phyloP scores from a whole-genome alignment of 2,329 filamentous ascomycete species.

The Lasiodiplodia hormozganensis region DNA sequence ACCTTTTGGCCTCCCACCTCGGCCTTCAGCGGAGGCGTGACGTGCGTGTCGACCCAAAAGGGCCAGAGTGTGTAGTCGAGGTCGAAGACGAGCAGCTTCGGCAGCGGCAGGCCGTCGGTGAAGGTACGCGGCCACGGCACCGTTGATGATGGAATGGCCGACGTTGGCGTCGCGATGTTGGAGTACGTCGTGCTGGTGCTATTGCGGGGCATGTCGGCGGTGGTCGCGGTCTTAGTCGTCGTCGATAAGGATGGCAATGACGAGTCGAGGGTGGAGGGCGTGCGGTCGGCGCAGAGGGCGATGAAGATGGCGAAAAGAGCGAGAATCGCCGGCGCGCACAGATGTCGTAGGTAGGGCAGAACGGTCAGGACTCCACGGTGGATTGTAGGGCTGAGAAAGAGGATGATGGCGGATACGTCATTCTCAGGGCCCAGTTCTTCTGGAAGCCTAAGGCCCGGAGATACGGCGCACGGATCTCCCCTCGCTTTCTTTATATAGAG shows the following conservation, averaged over 20 bases:
- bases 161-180: constrained; percentile 37
- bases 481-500: neutral
- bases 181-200: constrained; percentile 32
- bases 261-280: neutral
- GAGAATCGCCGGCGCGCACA: neutral
- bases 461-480: neutral
- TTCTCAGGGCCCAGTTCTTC: constrained; percentile 1
- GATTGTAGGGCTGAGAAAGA: constrained; percentile 24
- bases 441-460: neutral
- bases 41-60: constrained; percentile 97
- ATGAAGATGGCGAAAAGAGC: constrained; percentile 10
- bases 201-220: constrained; percentile 41
- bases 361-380: neutral
- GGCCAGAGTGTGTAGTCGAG: constrained; percentile 99
- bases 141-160: constrained; percentile 45
- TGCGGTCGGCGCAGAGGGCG: constrained; percentile 3
- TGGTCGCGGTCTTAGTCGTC: neutral
- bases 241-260: neutral
- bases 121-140: constrained; percentile 61
- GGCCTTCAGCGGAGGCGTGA: constrained; percentile 73
- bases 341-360: neutral
- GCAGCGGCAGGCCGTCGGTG: constrained; percentile 73
- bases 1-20: constrained; percentile 52
- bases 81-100: constrained; percentile 88
- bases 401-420: constrained; percentile 16